Base-by-base conservation (phyloP, 139 green algal species). In the Chlamydomonas schloesseri region DNA sequence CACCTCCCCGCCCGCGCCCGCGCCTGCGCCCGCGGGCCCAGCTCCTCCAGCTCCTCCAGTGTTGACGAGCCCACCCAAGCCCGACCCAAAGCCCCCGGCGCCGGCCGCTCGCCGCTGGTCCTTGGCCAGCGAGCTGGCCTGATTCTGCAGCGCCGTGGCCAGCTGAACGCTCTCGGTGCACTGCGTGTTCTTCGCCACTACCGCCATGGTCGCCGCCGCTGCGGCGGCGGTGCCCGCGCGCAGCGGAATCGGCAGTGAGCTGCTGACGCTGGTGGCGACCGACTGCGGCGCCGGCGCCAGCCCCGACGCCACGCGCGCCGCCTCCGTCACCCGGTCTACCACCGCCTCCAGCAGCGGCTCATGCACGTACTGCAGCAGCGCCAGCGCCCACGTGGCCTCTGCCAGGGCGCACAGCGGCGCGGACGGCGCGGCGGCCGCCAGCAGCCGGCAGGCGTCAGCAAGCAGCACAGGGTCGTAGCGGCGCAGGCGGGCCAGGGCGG, bases 291-390 rank as follows among this genome's bases (percentile, higher is more conserved):
- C 42, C 64, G 46, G 42, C 42, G 24, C 17, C 29, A 84, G n/a
- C 17, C 36, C 46, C 14, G n/a, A 33, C 31, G 64, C 64, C 14
- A 13, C 18, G 11, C n/a, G 64, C 42, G 67, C n/a, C 47, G 46
- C 78, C 78, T 65, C 42, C n/a, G 78, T 47, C 13, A 84, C 64
- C 23, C 64, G 78, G 64, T 50, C 42, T n/a, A 42, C 64, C 24
- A 84, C 64, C 29, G 31, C 28, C 78, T 65, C 80, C 80, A 86
- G 57, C 14, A 69, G 33, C 31, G 17, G 5, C 20, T 42, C 10
- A 15, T 86, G 68, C 15, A 37, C 50, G 50, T 86, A 50, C 31
- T 86, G 80, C 67, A 86, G 67, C 14, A 77, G 13, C 3, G 80
- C 80, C 36, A 47, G 60, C 5, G 67, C 67, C 80, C 80, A 86